Evolutionary conservation across 2,329 filamentous ascomycete species (phyloP).

Genomic region (Hypoxylon sp.): DNA sequence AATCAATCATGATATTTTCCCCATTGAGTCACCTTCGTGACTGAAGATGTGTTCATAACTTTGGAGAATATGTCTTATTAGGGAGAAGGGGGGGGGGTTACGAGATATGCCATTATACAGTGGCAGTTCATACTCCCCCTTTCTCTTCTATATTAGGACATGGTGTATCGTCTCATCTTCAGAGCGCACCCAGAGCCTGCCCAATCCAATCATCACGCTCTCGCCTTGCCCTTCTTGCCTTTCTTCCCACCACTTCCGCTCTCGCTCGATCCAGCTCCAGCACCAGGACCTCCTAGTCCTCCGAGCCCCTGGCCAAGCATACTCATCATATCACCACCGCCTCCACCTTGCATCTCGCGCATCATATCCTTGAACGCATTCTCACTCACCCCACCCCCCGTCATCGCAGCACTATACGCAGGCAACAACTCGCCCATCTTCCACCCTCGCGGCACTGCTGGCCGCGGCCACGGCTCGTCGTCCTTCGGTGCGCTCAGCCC

Average conservation of each 20-base stretch:
- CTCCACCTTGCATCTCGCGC: slow-evolving; percentile 81
- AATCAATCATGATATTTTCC: slow-evolving; percentile 11
- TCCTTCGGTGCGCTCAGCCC: slow-evolving; percentile 76
- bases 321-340: slow-evolving; percentile 54
- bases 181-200: background rate
- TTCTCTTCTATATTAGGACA: slow-evolving; percentile 4
- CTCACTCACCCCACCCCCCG: slow-evolving; percentile 92
- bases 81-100: no score
- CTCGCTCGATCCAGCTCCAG: slow-evolving; percentile 41
- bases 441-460: slow-evolving; percentile 87
- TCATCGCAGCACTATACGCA: slow-evolving; percentile 89
- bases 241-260: slow-evolving; percentile 59
- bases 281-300: slow-evolving; percentile 36
- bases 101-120: background rate
- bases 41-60: slow-evolving; percentile 2
- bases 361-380: slow-evolving; percentile 98
- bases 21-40: background rate
- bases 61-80: background rate
- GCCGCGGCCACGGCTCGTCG: slow-evolving; percentile 77
- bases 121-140: background rate
- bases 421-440: slow-evolving; percentile 89
- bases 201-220: slow-evolving; percentile 20
- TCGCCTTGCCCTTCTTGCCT: slow-evolving; percentile 64
- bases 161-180: background rate
- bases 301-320: slow-evolving; percentile 48